Base-by-base conservation (phyloP, 768 basidiomycete species). In the Boletales sp. region DNA sequence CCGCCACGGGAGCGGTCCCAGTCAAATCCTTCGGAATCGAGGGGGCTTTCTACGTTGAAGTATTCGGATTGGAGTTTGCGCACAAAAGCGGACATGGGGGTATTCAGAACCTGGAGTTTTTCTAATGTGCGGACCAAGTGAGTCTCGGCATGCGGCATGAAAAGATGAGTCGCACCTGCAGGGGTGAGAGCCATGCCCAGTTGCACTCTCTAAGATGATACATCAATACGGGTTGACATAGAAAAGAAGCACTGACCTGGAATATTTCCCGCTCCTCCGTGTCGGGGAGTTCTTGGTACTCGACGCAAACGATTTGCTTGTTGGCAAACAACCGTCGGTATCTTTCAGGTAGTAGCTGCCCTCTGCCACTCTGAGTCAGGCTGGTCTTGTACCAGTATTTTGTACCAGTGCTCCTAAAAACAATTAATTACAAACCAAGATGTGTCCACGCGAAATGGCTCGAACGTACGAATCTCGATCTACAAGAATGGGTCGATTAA, bases 241-340 rank as follows among this genome's bases (percentile, higher is more conserved):
- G 13, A 13, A 11, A 3, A 11, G 1, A 24, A 14, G 30, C n/a
- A 45, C 75, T 37, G 37, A 84, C 88, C 73, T 87, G 84, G 69
- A 87, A 87, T 15, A 87, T 81, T 54, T 86, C 84, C 18, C 85
- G 73, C 56, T 87, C 84, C 27, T 80, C 76, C 5, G 65, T 57
- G 44, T 81, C 81, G 0, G 70, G 68, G 8, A 87, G 71, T 38
- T 81, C 80, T 49, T 75, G 71, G 54, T 86, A 91, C 61, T 91
- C 89, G n/a, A 89, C 79, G 55, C 89, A 91, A 2, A 87, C 72
- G 13, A 92, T 76, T 53, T 87, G 86, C 64, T 90, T 90, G 57
- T 81, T 84, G 15, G 78, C 70, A 54, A 90, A 90, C 2, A 81
- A 35, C 13, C 75, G 79, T 47, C 70, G 74, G 57, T 81, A 83